phyloP scores from a whole-genome alignment of 2,329 filamentous ascomycete genomes.

The Ilyonectria robusta region DNA sequence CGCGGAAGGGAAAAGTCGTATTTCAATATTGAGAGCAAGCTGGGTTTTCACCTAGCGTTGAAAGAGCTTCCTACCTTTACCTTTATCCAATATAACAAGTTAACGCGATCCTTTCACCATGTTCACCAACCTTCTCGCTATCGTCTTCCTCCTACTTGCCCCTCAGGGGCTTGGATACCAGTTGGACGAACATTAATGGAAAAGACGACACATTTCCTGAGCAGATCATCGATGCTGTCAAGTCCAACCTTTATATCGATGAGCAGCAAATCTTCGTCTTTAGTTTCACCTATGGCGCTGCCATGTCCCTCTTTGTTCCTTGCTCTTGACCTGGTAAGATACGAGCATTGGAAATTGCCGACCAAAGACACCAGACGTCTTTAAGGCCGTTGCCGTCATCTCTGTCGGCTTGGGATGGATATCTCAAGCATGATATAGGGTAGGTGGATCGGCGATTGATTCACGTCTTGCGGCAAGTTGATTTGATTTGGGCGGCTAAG shows the following conservation, averaged over 20 bases:
- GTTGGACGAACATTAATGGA: constrained; percentile 59
- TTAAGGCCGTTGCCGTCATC: constrained; percentile 58
- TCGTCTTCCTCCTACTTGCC: constrained; percentile 34
- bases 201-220: constrained; percentile 59
- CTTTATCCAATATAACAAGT: background rate
- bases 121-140: background rate
- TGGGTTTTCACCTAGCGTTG: background rate
- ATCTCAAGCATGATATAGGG: too few species aligned
- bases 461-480: too few species aligned
- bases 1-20: background rate
- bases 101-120: background rate
- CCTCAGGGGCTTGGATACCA: constrained; percentile 57
- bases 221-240: constrained; percentile 54
- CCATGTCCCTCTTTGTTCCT: constrained; percentile 59
- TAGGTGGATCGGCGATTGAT: too few species aligned
- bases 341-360: background rate
- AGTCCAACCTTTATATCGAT: constrained; percentile 59
- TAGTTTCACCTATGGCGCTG: constrained; percentile 61
- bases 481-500: too few species aligned
- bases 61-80: too few species aligned
- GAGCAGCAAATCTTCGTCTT: constrained; percentile 58
- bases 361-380: constrained; percentile 25
- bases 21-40: background rate
- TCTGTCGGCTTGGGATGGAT: constrained; percentile 39
- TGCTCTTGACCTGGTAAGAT: constrained; percentile 53